A percentile compares a stretch with the other conserved stretches of the same genome.
phyloP scores from a whole-genome alignment of 2,329 filamentous ascomycete species.

The Apiospora arundinis region DNA sequence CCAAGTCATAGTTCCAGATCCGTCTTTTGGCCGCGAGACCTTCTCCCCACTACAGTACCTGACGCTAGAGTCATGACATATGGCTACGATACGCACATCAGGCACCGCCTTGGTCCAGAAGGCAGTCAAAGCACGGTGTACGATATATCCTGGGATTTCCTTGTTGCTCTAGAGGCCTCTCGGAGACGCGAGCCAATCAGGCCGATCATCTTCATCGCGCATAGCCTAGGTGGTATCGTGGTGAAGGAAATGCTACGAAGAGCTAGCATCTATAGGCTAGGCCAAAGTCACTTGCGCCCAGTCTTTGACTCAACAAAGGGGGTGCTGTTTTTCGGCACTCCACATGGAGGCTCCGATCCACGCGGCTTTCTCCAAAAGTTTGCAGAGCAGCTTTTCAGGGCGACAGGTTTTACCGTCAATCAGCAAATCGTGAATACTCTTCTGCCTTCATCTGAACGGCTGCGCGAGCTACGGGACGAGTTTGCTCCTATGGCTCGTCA shows the following conservation, averaged over 20 bases:
- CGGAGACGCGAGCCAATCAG: constrained; percentile 32
- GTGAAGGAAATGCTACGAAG: constrained; percentile 36
- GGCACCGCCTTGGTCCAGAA: constrained; percentile 32
- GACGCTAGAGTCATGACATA: constrained; percentile 38
- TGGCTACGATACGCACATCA: constrained; percentile 39
- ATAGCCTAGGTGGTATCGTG: constrained; percentile 44
- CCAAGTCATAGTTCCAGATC: background rate
- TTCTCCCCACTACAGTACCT: constrained; percentile 32
- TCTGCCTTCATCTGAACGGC: constrained; percentile 41
- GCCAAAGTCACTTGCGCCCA: constrained; percentile 24
- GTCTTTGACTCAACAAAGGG: constrained; percentile 35
- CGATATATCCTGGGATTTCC: constrained; percentile 43
- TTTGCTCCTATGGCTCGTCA: constrained; percentile 38
- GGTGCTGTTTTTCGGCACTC: constrained; percentile 44
- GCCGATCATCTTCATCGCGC: constrained; percentile 40
- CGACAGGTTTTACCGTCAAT: constrained; percentile 36
- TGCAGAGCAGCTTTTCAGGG: constrained; percentile 27
- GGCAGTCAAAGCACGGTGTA: constrained; percentile 38
- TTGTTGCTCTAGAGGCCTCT: constrained; percentile 40
- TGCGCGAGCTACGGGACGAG: constrained; percentile 40
- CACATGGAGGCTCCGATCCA: constrained; percentile 38
- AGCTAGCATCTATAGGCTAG: constrained; percentile 24
- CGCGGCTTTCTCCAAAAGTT: constrained; percentile 32
- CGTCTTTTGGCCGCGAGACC: constrained; percentile 25
- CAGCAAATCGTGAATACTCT: constrained; percentile 42